Base-by-base conservation (phyloP, 352 stramenopile species). In the Pythium chondricola region DNA sequence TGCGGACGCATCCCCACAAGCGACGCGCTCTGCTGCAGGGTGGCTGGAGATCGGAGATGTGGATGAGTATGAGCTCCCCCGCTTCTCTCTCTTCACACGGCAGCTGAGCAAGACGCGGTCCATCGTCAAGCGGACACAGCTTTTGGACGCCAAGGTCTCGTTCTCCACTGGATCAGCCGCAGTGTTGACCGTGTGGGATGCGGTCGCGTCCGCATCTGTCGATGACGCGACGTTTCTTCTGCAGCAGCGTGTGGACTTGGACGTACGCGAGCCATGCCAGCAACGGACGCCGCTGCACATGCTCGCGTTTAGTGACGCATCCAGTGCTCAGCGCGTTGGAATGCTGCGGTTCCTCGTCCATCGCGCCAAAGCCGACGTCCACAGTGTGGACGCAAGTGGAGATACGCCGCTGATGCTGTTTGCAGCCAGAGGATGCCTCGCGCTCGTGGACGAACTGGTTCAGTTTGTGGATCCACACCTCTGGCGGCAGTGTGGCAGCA, bases 371-470 rank as follows among this genome's bases (percentile, higher is more conserved):
- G 37, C 80, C 0, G 64, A 82, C 18, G 52, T 83, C 11, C 56
- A 84, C 25, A 63, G 64, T 1, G 36, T 52, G 0, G 77, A 87
- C 37, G 49, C 40, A 20, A 58, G 69, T 8, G 71, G 71, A 2
- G 62, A 83, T 33, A 74, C 77, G 2, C 67, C 74, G 9, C 40
- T 83, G 22, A 65, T 84, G 68, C 37, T 85, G 14, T 84, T 72
- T 43, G 77, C 73, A 4, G 63, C 65, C 2, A 56, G 68, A 9
- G 76, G 76, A 0, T 67, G 75, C 26, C 47, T 88, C 2, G 53
- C 67, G 9, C 62, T 83, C 18, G 65, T 81, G 33, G 43, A 73
- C 4, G 61, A 52, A 18, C 31, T 85, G 31, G 29, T 75, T n/a
- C n/a, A n/a, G 40, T 50, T n/a, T 29, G 46, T 26, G 52, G 58